phyloP scores from a whole-genome alignment of 129 eudicot species.

The Artemisia tridentata region DNA sequence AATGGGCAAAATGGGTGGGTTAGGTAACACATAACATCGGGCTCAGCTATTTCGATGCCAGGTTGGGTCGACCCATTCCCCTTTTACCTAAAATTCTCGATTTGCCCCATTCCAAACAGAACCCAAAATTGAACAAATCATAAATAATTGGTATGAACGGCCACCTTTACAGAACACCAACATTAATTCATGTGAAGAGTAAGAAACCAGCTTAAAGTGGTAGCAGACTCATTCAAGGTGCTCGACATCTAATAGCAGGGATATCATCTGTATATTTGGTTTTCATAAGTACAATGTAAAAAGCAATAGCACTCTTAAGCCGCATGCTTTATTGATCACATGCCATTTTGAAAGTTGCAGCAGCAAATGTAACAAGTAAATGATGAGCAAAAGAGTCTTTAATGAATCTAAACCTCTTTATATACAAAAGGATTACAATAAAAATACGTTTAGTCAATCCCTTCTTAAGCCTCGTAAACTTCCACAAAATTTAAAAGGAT shows the following conservation, averaged over 20 bases:
- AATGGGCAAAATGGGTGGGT: neutral
- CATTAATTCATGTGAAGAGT: constrained; percentile 27
- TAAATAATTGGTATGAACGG: too few relatives aligned
- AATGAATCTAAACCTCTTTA: constrained; percentile 44
- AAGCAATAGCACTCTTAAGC: constrained; percentile 24
- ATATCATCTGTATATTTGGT: constrained; percentile 24
- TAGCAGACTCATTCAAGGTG: constrained; percentile 87
- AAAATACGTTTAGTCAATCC: constrained; percentile 38
- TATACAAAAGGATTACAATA: constrained; percentile 52
- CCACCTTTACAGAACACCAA: neutral
- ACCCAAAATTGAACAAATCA: too few relatives aligned
- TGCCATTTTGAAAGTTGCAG: neutral
- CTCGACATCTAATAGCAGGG: constrained; percentile 50
- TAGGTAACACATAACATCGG: too few relatives aligned
- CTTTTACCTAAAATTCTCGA: too few relatives aligned
- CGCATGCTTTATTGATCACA: neutral
- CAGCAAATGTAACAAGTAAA: constrained; percentile 9
- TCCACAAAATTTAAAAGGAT: constrained; percentile 29
- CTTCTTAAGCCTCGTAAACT: constrained; percentile 34
- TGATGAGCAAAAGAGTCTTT: neutral
- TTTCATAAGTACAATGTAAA: constrained; percentile 26
- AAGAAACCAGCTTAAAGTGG: constrained; percentile 79
- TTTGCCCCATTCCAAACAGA: too few relatives aligned
- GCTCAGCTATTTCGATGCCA: too few relatives aligned
- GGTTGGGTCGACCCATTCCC: too few relatives aligned